Base-by-base conservation (phyloP, 2,329 filamentous ascomycete genomes). In the Podosphaera xanthii region DNA sequence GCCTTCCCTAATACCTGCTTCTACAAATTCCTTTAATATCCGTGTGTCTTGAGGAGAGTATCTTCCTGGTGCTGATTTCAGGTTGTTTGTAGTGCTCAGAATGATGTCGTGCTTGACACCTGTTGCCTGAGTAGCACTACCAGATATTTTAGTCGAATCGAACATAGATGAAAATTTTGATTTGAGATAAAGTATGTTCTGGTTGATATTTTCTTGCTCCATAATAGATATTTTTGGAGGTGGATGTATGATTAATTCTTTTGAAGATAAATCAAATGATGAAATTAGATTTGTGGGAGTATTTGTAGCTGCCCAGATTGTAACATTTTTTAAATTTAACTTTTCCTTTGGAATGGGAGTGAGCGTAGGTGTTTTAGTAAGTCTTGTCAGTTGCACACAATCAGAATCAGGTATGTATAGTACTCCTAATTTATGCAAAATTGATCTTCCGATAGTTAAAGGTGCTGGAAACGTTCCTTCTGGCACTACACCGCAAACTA, bases 391-490 rank as follows among this genome's bases (percentile, higher is more conserved):
- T 30, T 58, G 40, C 22, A 58, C 40, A 2, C 10, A 44, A 49
- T 58, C 42, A 36, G 56, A 58, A 36, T 49, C 6, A 5, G 56
- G 56, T 31, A 57, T n/a, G 42, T n/a, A 57, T 34, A 57, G 42
- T n/a, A 35, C 40, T 35, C 55, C 55, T 48, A 57, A 48, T n/a
- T 48, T 38, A 35, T 57, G 40, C 10, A 57, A 35, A 57, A 48
- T 36, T 30, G 40, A 57, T 46, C 40, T 46, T 57, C 55, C 40
- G n/a, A 57, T 48, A 14, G 55, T 57, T 48, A 57, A 22, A 57
- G 55, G 40, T 40, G 55, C 40, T 22, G 55, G 40, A 57, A 57
- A 57, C 38, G 10, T 57, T 31, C 55, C 55, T 31, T 57, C 55
- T 48, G 55, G 42, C 30, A 57, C 55, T 6, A 57, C 30, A 4